Conservation (phyloP, 345 rosid genomes). For the Gynandropsis gynandra region DNA sequence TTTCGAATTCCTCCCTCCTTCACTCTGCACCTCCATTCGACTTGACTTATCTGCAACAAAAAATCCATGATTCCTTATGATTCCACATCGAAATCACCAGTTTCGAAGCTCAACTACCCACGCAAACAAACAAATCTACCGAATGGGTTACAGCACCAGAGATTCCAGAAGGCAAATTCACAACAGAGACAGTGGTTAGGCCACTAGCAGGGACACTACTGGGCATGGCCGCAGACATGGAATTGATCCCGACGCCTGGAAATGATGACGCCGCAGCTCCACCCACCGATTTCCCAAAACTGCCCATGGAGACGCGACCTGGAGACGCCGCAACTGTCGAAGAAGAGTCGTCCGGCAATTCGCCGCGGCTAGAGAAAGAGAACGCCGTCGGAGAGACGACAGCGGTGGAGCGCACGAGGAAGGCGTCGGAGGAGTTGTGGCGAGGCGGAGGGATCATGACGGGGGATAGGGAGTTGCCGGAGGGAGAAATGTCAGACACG, state of each 20-base stretch:
- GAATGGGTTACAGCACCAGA: slow-evolving; percentile 31
- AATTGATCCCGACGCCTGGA: slow-evolving; percentile 35
- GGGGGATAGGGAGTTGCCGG: slow-evolving; percentile 65
- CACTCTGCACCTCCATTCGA: slow-evolving; percentile 47
- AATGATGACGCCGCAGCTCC: slow-evolving; percentile 30
- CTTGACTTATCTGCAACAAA: slow-evolving; percentile 44
- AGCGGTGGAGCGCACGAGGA: slow-evolving; percentile 28
- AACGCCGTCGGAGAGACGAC: slow-evolving; percentile 36
- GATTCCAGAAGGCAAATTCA: slow-evolving; percentile 49
- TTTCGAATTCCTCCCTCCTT: slow-evolving; percentile 41
- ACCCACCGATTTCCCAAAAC: slow-evolving; percentile 25
- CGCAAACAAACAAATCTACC: not conserved
- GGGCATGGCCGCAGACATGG: slow-evolving; percentile 32
- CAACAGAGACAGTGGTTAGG: slow-evolving; percentile 60
- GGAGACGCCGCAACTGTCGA: slow-evolving; percentile 32
- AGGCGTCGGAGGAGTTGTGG: slow-evolving; percentile 47
- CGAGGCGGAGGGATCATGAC: slow-evolving; percentile 93
- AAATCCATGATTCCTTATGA: slow-evolving; percentile 13
- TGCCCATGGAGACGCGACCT: slow-evolving; percentile 31
- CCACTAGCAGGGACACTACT: slow-evolving; percentile 68
- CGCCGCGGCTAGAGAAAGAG: slow-evolving; percentile 30
- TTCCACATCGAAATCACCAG: not conserved
- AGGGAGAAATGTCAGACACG: slow-evolving; percentile 39
- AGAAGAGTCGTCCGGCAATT: slow-evolving; percentile 30
- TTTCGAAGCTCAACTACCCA: not conserved